Conservation (phyloP, 2,329 filamentous ascomycete species). For the Gnomoniopsis smithogilvyi region DNA sequence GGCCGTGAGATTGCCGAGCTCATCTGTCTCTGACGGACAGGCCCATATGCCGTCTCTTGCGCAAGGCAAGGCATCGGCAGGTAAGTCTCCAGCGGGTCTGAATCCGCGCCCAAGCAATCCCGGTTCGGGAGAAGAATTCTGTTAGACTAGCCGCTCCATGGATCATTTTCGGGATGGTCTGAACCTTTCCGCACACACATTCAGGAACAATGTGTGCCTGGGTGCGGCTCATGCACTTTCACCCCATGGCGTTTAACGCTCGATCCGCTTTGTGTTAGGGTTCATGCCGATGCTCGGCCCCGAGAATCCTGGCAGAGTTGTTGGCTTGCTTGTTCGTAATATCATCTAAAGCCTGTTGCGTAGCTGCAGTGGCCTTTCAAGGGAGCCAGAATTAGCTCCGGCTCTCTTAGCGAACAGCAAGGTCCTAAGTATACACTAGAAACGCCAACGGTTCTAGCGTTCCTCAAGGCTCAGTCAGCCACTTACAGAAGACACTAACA, state of each 20-base stretch:
- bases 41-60: not conserved
- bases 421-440: not conserved
- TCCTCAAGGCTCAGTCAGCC: not conserved
- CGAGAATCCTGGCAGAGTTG: not conserved
- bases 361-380: not conserved
- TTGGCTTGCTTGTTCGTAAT: not conserved
- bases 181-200: not conserved
- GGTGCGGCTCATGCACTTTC: not conserved
- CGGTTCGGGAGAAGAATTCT: not conserved
- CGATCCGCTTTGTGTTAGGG: not conserved
- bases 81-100: not conserved
- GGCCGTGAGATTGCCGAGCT: not conserved
- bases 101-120: not conserved
- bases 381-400: not conserved
- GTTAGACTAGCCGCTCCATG: not conserved
- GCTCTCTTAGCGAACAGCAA: not conserved
- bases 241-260: not conserved
- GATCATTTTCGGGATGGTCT: not conserved
- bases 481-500: constrained; percentile 11
- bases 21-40: not conserved
- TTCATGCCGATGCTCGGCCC: constrained; percentile 1
- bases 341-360: not conserved
- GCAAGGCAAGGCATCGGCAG: not conserved
- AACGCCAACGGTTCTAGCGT: not conserved
- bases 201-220: no score